These are phyloP conservation scores for Clonostachys sp. DNA, from an alignment of 2,329 filamentous ascomycete species.

Conservation along the genomic window DNA sequence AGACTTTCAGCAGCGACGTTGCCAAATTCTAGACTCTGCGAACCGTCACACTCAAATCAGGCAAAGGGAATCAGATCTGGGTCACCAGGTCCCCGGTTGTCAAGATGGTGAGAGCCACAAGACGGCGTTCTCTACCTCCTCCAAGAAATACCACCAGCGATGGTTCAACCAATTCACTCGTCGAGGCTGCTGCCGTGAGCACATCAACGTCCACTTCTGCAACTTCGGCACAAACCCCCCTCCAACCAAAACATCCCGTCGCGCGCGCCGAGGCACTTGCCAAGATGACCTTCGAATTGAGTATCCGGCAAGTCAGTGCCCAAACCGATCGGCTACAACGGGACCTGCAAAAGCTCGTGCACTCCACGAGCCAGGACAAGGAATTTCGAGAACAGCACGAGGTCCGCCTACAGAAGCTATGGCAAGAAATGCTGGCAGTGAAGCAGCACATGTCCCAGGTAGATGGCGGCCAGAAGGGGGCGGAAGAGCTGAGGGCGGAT, in stretches of 20 bases:
- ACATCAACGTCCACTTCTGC: not conserved
- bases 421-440: slow-evolving; percentile 21
- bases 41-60: too few relatives aligned
- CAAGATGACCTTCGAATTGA: slow-evolving; percentile 28
- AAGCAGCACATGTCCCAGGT: slow-evolving; percentile 15
- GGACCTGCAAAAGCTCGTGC: slow-evolving; percentile 17
- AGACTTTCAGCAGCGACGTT: too few relatives aligned
- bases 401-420: slow-evolving; percentile 16
- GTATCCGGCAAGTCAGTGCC: slow-evolving; percentile 17
- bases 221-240: not conserved
- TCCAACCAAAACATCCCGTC: slow-evolving; percentile 7
- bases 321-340: slow-evolving; percentile 20
- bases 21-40: too few relatives aligned
- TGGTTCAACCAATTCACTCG: not conserved
- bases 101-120: not conserved
- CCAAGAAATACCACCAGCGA: slow-evolving; percentile 3
- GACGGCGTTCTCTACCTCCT: slow-evolving; percentile 1
- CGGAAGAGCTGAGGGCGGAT: slow-evolving; percentile 3
- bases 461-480: slow-evolving; percentile 2
- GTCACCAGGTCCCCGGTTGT: too few relatives aligned
- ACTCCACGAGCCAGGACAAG: slow-evolving; percentile 15
- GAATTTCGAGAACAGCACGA: slow-evolving; percentile 20
- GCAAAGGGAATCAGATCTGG: too few relatives aligned
- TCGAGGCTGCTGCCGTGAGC: not conserved
- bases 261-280: slow-evolving; percentile 24